Base-by-base conservation (phyloP, 2,329 filamentous ascomycete species). In the Alternaria ventricosa region DNA sequence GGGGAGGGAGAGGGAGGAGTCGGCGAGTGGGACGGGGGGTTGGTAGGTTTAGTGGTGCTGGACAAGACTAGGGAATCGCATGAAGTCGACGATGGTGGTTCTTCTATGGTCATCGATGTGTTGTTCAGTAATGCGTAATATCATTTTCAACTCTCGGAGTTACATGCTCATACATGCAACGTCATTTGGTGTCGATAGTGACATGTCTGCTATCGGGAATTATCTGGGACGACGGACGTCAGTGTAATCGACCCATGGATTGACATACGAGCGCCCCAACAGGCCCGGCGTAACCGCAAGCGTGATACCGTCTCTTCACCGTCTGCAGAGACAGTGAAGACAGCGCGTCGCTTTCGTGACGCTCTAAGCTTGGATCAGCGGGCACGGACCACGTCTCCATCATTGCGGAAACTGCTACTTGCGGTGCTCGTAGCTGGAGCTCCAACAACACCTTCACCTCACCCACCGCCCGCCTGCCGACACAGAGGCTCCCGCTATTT, bases 1-100 rank as follows among this genome's bases (percentile, higher is more conserved):
- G 57, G 68, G 59, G 27, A 63, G 60, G 15, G 55, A 57, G 57
- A 68, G 59, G 30, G 71, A 57, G 6, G 64, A 70, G 43, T 71
- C 71, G 53, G 78, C 76, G 6, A 80, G 77, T 65, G 78, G 77
- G 13, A 78, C 75, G 18, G 64, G 68, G 56, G 70, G 66, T 23
- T 69, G 58, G 65, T 60, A 43, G 47, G 51, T 15, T 28, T 13
- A 33, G 11, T 45, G 22, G 20, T 7, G 23, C 13, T 43, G 22
- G 23, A 25, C 23, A 25, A 25, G 23, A 25, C 23, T 25, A 25
- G 23, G 23, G 23, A 25, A 25, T 25, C 8, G 23, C 23, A 25
- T 25, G 23, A 8, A 25, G 1, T 25, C 23, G 5, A 25, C 23
- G 25, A 5, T 20, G 4, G 28, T 9, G 47, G 22, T 28, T 18